Evolutionary conservation across 352 stramenopile genomes (phyloP), one percentile per base, ranked within the genome.

Genomic region (Globisporangium lucens): DNA sequence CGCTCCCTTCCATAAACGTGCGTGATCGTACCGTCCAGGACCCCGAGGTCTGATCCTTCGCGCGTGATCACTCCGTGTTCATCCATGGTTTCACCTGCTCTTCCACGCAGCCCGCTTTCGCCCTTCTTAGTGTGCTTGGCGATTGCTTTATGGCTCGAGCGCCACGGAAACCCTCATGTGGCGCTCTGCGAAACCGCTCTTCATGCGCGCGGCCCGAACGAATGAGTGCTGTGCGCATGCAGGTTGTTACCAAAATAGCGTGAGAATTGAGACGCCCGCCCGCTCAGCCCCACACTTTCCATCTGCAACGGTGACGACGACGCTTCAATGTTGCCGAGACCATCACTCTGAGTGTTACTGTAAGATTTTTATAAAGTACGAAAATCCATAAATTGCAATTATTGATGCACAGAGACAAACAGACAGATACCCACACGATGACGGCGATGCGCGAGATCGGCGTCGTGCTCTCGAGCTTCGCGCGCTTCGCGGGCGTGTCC

Each of bases 401-500:
- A 43, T 43, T 51, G 8, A 30, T 61, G 30, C 55, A 61, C 38
- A 8, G 20, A 12, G 13, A 46, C 38, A 13, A 58, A 59, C 15
- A 61, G 55, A 24, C 24, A 24, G 24, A 24, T 24, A 24, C 24
- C 24, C 24, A 24, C 24, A 24, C 24, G 24, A 24, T 71, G 63
- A 56, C 57, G 60, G 74, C 58, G 58, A 53, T 82, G 56, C 72
- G 67, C 3, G 85, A 93, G 29, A 38, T 82, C 59, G 73, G 72
- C 53, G 59, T 80, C 17, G 78, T 90, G 67, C 33, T 85, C 65
- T 83, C 81, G 62, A 85, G 77, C 78, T 88, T 94, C 61, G 78
- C 78, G 60, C 88, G 88, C 70, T 96, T 96, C 70, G 85, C 79
- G 10, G 82, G 86, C 55, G 72, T 83, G 33, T 72, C 82, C 24